Conservation (phyloP, 2,329 filamentous ascomycete species). For the Penicillium nordicum region DNA sequence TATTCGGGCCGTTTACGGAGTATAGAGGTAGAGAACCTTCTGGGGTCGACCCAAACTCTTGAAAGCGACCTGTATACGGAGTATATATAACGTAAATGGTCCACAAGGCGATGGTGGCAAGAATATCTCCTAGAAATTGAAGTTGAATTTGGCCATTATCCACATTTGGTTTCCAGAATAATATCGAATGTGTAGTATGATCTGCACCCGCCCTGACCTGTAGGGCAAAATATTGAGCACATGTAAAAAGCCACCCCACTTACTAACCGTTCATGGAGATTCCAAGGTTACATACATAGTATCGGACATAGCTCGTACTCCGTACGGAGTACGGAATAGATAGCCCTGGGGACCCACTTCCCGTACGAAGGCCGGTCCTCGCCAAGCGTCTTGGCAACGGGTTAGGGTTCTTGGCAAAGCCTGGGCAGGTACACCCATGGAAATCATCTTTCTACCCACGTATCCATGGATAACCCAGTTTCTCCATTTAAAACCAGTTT, state of each 20-base stretch:
- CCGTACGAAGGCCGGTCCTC: background rate
- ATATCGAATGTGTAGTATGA: background rate
- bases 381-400: background rate
- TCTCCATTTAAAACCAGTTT: background rate
- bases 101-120: background rate
- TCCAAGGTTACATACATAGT: background rate
- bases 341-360: background rate
- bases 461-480: no score
- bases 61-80: background rate
- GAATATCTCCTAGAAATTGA: background rate
- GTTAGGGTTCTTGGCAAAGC: background rate
- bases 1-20: background rate
- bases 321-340: no score
- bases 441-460: no score
- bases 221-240: background rate
- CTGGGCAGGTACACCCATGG: no score
- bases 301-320: no score
- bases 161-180: background rate
- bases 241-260: background rate
- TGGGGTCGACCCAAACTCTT: background rate
- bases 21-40: background rate
- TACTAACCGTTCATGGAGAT: background rate
- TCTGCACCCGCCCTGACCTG: background rate
- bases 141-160: background rate
- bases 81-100: background rate